These are phyloP conservation scores for Aspergillus spinulosporus DNA, from an alignment of 2,329 filamentous ascomycete species.

Conservation along the genomic window DNA sequence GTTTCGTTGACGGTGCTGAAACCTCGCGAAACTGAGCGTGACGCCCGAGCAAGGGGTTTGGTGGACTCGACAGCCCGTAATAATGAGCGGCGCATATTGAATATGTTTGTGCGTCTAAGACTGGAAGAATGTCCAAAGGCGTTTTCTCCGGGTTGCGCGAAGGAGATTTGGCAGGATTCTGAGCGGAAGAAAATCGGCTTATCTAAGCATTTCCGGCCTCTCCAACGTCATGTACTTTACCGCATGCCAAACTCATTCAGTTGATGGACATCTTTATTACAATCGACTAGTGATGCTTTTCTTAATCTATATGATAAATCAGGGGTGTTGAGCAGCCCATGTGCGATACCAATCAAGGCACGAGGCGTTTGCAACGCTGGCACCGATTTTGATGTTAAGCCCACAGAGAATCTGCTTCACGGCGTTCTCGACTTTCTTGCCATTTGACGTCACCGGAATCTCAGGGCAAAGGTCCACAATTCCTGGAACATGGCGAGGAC, in stretches of 20 bases:
- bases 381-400: slow-evolving; percentile 80
- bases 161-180: slow-evolving; percentile 23
- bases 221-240: neutral
- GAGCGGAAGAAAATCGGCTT: slow-evolving; percentile 24
- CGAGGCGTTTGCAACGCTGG: slow-evolving; percentile 88
- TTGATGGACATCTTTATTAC: neutral
- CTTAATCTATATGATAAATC: neutral
- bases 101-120: slow-evolving; percentile 3
- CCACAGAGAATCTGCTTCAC: slow-evolving; percentile 96
- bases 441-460: slow-evolving; percentile 89
- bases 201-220: slow-evolving; percentile 30
- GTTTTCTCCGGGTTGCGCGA: slow-evolving; percentile 10
- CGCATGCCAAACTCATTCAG: neutral
- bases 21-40: slow-evolving; percentile 37
- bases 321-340: slow-evolving; percentile 65
- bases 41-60: slow-evolving; percentile 36
- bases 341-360: slow-evolving; percentile 83
- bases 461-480: slow-evolving; percentile 80
- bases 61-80: slow-evolving; percentile 42
- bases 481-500: slow-evolving; percentile 83
- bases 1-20: slow-evolving; percentile 38
- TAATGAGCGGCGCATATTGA: slow-evolving; percentile 43
- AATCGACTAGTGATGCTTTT: neutral
- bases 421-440: slow-evolving; percentile 96
- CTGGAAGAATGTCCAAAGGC: slow-evolving; percentile 10